These are phyloP conservation scores for Starmerella tilneyi DNA, from an alignment of 805 yeast species.

Conservation along the genomic window DNA sequence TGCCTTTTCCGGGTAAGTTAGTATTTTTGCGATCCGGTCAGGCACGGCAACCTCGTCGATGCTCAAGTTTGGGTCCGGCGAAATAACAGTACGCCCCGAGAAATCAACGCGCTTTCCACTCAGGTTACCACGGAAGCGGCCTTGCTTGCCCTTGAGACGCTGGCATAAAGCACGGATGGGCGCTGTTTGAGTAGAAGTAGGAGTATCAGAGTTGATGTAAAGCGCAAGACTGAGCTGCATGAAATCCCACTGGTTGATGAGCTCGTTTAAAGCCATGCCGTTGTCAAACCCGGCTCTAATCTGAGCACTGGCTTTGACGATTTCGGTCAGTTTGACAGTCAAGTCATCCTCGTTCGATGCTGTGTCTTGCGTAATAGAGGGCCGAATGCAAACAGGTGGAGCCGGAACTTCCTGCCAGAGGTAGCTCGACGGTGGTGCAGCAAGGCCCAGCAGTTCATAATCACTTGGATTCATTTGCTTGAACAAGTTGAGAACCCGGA, in stretches of 20 bases:
- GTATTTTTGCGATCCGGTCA: conserved; percentile 85
- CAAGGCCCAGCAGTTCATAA: conserved; percentile 86
- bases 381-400: conserved; percentile 97
- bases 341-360: conserved; percentile 95
- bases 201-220: conserved; percentile 94
- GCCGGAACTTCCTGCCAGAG: conserved; percentile 97
- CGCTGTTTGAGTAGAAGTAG: conserved; percentile 48
- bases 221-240: conserved; percentile 90
- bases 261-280: conserved; percentile 81
- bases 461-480: conserved; percentile 77
- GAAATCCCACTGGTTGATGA: conserved; percentile 99
- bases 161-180: conserved; percentile 95
- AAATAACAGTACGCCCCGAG: conserved; percentile 94
- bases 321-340: conserved; percentile 90
- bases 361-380: conserved; percentile 88
- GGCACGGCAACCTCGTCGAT: conserved; percentile 99
- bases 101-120: conserved; percentile 98
- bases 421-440: conserved; percentile 87
- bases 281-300: conserved; percentile 91
- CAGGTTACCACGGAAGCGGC: conserved; percentile 94
- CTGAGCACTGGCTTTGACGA: conserved; percentile 91
- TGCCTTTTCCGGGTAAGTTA: conserved; percentile 92
- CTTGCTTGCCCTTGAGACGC: conserved; percentile 95
- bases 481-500: conserved; percentile 77
- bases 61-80: conserved; percentile 92